Evolutionary conservation across 1,139 yeast genomes (phyloP).

Genomic region (Kodamaea plutei): DNA sequence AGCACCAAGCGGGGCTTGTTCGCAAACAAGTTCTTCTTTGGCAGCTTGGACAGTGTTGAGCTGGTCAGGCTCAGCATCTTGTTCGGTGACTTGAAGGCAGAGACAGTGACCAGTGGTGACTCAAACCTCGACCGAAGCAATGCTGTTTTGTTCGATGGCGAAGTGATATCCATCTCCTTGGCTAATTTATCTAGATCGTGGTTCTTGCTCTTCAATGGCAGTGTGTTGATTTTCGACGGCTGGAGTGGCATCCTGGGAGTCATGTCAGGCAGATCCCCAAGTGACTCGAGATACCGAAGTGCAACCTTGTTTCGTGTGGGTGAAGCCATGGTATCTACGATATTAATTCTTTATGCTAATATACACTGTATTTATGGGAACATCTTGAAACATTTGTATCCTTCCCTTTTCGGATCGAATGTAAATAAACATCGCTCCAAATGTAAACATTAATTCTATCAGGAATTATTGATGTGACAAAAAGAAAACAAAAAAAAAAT

Average conservation of each 20-base stretch:
- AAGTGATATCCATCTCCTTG: conserved; percentile 28
- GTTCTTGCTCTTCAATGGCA: conserved; percentile 15
- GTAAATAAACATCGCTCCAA: conserved; percentile 8
- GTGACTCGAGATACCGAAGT: conserved; percentile 31
- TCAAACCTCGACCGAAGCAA: conserved; percentile 36
- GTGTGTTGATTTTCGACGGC: conserved; percentile 29
- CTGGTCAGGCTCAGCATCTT: conserved; percentile 10
- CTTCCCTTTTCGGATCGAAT: conserved; percentile 9
- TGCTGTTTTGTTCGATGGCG: conserved; percentile 26
- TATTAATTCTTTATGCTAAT: conserved; percentile 1
- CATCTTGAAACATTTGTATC: not conserved
- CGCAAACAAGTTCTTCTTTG: conserved; percentile 2
- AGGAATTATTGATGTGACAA: no score
- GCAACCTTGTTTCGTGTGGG: conserved; percentile 27
- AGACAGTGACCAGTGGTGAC: conserved; percentile 44
- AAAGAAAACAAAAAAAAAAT: no score
- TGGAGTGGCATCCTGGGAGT: conserved; percentile 27
- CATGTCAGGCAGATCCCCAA: conserved; percentile 20
- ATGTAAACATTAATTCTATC: not conserved
- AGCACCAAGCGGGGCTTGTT: conserved; percentile 12
- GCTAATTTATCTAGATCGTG: conserved; percentile 41
- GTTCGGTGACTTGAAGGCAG: conserved; percentile 37
- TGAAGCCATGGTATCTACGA: conserved; percentile 22
- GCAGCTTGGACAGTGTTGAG: conserved; percentile 9
- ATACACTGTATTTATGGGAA: not conserved